phyloP scores from a whole-genome alignment of 345 rosid species.

The Populus euphratica region DNA sequence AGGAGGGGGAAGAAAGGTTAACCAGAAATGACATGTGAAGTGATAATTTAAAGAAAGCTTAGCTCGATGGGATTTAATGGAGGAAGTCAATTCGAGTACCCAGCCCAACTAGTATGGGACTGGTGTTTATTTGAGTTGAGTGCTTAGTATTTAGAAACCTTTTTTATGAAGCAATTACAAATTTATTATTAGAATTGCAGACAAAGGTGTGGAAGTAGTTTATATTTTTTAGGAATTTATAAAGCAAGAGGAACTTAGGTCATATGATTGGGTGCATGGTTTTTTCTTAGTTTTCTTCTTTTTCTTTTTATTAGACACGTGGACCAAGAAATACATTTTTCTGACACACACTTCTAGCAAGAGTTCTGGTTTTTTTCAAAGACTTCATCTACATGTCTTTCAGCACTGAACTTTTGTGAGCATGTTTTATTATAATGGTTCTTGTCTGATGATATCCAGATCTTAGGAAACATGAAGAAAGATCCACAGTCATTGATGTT shows the following conservation, averaged over 20 bases:
- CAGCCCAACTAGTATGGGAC: not conserved
- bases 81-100: not conserved
- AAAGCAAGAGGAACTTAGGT: not conserved
- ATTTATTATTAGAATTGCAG: not conserved
- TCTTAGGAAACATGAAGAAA: conserved; percentile 70
- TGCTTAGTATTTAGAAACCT: not conserved
- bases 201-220: not conserved
- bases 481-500: conserved; percentile 72
- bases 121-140: not conserved
- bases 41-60: not conserved
- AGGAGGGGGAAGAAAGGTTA: not conserved
- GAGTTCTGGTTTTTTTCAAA: not conserved
- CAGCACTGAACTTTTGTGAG: not conserved
- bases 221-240: no score
- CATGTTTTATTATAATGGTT: not conserved
- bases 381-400: not conserved
- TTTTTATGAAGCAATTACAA: not conserved
- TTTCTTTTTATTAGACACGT: not conserved
- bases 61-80: not conserved
- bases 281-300: not conserved
- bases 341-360: not conserved
- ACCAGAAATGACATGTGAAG: not conserved
- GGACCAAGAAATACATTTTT: not conserved
- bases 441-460: conserved; percentile 39
- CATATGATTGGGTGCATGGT: not conserved